A percentile compares a stretch with the other conserved stretches of the same genome.
Conservation (phyloP, 805 yeast species). For the Cyberlindnera amylophila region DNA sequence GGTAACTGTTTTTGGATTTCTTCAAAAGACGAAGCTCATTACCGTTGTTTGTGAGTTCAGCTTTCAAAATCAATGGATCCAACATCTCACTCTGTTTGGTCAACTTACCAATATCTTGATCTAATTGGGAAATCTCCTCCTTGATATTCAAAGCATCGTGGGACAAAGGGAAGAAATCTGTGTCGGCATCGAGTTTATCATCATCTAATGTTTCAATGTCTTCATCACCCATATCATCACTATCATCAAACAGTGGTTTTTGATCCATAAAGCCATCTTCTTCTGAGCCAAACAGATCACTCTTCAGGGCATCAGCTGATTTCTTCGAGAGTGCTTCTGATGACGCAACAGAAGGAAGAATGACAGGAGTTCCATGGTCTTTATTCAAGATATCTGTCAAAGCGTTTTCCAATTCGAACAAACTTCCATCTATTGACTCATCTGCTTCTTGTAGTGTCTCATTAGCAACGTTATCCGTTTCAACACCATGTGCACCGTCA, state of each 20-base stretch:
- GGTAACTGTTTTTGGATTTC: conserved; percentile 64
- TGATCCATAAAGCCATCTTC: conserved; percentile 22
- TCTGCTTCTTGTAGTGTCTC: conserved; percentile 1
- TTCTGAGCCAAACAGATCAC: conserved; percentile 25
- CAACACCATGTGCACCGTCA: conserved; percentile 19
- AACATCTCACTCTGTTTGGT: conserved; percentile 61
- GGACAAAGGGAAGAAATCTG: conserved; percentile 49
- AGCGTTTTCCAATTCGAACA: conserved; percentile 16
- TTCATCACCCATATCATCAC: conserved; percentile 22
- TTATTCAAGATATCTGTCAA: conserved; percentile 16
- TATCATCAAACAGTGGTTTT: conserved; percentile 26
- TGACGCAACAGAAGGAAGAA: conserved; percentile 4
- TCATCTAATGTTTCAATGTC: conserved; percentile 18
- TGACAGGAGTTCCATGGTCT: conserved; percentile 3
- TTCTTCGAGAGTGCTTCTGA: conserved; percentile 5
- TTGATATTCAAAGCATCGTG: conserved; percentile 66
- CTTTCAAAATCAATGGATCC: conserved; percentile 68
- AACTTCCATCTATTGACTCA: conserved; percentile 6
- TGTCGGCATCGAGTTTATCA: conserved; percentile 29
- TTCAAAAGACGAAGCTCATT: conserved; percentile 63
- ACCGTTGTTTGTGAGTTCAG: conserved; percentile 76
- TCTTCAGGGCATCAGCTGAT: conserved; percentile 14
- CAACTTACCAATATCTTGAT: conserved; percentile 53
- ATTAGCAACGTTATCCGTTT: not conserved
- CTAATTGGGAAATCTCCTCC: conserved; percentile 61